Conservation (phyloP, 2,329 filamentous ascomycete species). For the Sodiomyces alkalinus region DNA sequence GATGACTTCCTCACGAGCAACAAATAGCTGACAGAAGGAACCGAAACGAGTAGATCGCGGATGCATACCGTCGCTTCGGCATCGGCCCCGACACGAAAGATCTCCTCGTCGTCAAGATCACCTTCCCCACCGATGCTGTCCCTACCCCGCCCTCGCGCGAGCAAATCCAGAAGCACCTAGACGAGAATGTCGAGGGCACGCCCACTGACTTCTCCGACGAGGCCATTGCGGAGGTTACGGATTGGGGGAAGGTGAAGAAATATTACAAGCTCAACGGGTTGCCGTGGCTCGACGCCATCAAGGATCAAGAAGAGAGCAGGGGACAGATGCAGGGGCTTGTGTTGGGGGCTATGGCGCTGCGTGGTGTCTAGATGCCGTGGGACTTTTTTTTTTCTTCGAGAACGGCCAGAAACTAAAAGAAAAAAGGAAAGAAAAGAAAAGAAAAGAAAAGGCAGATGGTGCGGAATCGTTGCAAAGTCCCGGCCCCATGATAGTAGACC, state of each 20-base stretch:
- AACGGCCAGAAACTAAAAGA: not conserved
- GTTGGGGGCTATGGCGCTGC: conserved; percentile 63
- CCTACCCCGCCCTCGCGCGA: conserved; percentile 27
- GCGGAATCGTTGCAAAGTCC: not conserved
- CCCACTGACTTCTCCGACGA: conserved; percentile 46
- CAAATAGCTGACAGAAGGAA: too few relatives aligned
- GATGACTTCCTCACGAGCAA: not conserved
- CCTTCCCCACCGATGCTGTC: conserved; percentile 28
- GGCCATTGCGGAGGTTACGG: conserved; percentile 41
- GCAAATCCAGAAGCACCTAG: conserved; percentile 43
- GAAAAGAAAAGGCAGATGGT: too few relatives aligned
- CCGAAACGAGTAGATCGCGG: conserved; percentile 75
- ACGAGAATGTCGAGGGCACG: conserved; percentile 44
- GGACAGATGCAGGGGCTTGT: conserved; percentile 53
- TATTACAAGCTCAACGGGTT: conserved; percentile 67
- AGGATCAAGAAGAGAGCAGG: conserved; percentile 25
- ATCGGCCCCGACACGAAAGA: conserved; percentile 54
- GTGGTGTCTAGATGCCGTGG: conserved; percentile 27
- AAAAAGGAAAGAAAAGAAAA: not conserved
- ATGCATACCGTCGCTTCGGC: conserved; percentile 81
- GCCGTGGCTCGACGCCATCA: conserved; percentile 30
- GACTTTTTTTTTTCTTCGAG: not conserved
- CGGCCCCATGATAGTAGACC: not conserved
- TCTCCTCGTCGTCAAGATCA: conserved; percentile 71
- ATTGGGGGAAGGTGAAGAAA: conserved; percentile 60